Conservation (phyloP, 1,284 basidiomycete species). For the Boletus hoseneyae region DNA sequence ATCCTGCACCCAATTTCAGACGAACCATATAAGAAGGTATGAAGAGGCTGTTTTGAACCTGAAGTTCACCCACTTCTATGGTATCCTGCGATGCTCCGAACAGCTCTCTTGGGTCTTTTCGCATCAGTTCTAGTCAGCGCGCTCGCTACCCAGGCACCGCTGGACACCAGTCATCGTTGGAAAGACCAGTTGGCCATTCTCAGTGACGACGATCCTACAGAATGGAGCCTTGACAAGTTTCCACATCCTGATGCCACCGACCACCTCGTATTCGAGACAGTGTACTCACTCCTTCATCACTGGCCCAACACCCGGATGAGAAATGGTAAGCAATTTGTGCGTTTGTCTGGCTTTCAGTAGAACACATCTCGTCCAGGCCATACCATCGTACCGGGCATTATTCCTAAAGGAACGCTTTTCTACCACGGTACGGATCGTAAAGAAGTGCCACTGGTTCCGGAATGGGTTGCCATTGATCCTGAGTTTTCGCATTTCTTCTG, state of each 20-base stretch:
- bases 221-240: conserved; percentile 17
- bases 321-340: conserved; percentile 34
- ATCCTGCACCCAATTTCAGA: no score
- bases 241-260: conserved; percentile 15
- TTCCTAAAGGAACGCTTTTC: conserved; percentile 39
- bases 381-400: conserved; percentile 36
- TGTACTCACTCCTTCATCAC: conserved; percentile 35
- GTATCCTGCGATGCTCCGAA: no score
- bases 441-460: conserved; percentile 29
- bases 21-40: no score
- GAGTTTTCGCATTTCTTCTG: conserved; percentile 41
- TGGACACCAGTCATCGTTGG: neutral
- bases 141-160: no score
- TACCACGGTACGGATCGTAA: conserved; percentile 36
- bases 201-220: neutral
- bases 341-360: neutral
- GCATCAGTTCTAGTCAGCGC: no score
- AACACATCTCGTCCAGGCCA: conserved; percentile 32
- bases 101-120: no score
- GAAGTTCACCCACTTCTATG: no score
- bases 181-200: neutral
- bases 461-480: conserved; percentile 41
- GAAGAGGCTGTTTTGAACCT: no score
- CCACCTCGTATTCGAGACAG: conserved; percentile 25
- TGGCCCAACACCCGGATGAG: conserved; percentile 48